Conservation (phyloP, 768 basidiomycete genomes). For the Coprinopsis strossmayeri region DNA sequence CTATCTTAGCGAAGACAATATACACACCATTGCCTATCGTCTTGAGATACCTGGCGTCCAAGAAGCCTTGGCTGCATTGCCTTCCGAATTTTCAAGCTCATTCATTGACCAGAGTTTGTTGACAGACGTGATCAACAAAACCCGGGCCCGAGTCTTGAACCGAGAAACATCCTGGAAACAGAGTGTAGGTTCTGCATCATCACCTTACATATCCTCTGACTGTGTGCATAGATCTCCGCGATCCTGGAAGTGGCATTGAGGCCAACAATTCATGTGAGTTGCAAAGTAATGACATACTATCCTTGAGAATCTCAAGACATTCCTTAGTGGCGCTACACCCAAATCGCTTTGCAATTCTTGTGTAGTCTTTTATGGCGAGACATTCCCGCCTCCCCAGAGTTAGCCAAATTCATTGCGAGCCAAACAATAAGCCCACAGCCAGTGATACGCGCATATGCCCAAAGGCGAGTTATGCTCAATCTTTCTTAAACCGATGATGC, state of each 20-base stretch:
- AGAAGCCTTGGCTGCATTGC: constrained; percentile 40
- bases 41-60: constrained; percentile 43
- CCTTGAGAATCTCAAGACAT: not conserved
- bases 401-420: constrained; percentile 58
- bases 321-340: constrained; percentile 72
- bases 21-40: constrained; percentile 55
- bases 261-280: constrained; percentile 65
- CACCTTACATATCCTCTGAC: not conserved
- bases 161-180: constrained; percentile 40
- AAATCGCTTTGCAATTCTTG: constrained; percentile 62
- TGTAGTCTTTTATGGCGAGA: constrained; percentile 61
- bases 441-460: constrained; percentile 55
- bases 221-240: constrained; percentile 39
- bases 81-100: constrained; percentile 40
- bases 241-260: constrained; percentile 55
- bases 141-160: constrained; percentile 31
- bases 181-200: constrained; percentile 33
- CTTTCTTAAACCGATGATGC: not conserved
- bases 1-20: constrained; percentile 58
- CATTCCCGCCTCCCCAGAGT: constrained; percentile 38
- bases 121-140: constrained; percentile 35
- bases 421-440: constrained; percentile 68
- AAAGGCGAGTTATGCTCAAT: constrained; percentile 40
- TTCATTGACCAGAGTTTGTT: constrained; percentile 39
- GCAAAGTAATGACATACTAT: too few species aligned